Evolutionary conservation across 495 filamentous ascomycete genomes (phyloP), one percentile per base, ranked within the genome.

Genomic region (Talaromyces wortmannii): DNA sequence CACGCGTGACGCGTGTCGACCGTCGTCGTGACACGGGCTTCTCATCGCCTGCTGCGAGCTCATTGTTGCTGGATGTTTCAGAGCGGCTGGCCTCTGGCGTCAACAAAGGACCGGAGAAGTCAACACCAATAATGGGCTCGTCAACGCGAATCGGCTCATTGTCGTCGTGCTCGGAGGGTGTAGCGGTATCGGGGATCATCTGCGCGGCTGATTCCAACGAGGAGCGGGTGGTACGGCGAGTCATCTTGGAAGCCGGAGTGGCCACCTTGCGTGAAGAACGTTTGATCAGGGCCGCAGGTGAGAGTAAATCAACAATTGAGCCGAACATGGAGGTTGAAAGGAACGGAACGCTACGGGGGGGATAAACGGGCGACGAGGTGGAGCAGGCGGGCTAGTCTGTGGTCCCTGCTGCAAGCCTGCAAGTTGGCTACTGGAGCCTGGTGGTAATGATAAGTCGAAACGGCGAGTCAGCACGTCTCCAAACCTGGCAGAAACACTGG

Each of bases 51-150:
- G 62, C 70, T 63, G 68, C 69, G 67, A 72, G 68, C 60, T 75
- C 74, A 62, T 72, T 72, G 59, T 75, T 77, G 64, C 74, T 77
- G 4, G 74, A 77, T 1, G 74, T 77, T 55, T 77, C 74, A n/a
- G 74, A 77, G 53, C 74, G 72, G 56, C 74, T 75, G 44, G 72
- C 70, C 52, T 77, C 74, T 36, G 74, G 74, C 4, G 74, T 77
- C 17, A 77, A 63, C 13, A 77, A 68, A 57, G 75, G 72, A 63
- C 71, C 74, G 15, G 74, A 63, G 36, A 73, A 66, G 51, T 76
- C 72, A 44, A 76, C 64, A 48, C 59, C 67, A 66, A 71, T 74
- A 55, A 62, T 64, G 15, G 55, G 46, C 56, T 68, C 66, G 50
- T 71, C 66, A 55, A 59, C 48, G 51, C 59, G 64, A 42, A 64